Base-by-base conservation (phyloP, 805 yeast genomes). In the Metschnikowia kunwiensis region DNA sequence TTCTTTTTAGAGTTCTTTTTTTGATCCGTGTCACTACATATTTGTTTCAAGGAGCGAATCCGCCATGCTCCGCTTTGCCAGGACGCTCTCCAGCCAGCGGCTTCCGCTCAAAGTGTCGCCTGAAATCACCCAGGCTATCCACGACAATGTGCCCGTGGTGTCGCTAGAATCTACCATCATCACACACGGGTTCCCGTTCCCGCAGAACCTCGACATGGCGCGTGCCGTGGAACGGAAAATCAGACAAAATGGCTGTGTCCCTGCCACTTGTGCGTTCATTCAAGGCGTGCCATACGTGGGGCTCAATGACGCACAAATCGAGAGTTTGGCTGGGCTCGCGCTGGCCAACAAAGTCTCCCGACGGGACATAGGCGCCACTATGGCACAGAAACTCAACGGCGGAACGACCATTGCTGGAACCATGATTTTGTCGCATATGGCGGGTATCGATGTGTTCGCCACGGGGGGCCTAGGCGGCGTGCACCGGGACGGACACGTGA, bases 391-490 rank as follows among this genome's bases (percentile, higher is more conserved):
- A 20, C 55, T 77, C n/a, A 66, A 74, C 32, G 96, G 96, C 7
- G 96, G 96, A 5, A 88, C 96, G 2, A 87, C 96, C 0, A 86
- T 87, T 40, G 86, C 96, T 2, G 80, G 85, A 18, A 87, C 96
- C 0, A 86, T 86, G 94, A 82, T 87, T 14, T 58, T 88, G 13
- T 80, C 96, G 1, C 69, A 78, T 35, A 53, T 61, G 50, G 88
- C 89, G 0, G 93, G 94, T 0, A 84, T 87, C 47, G 72, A 76
- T 48, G 86, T 88, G 9, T 88, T 87, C 68, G 93, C 94, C 1
- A 88, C 96, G 2, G 96, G 96, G 21, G 96, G 96, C 1, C 68
- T 87, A 13, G 96, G 96, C 14, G 96, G 96, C 14, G 95, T 86
- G 8, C 95, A 87, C 51, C 72, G 86, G 38, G 84, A 83, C 6